Conservation (phyloP, 139 green algal genomes). For the Diplosphaera chodatii region DNA sequence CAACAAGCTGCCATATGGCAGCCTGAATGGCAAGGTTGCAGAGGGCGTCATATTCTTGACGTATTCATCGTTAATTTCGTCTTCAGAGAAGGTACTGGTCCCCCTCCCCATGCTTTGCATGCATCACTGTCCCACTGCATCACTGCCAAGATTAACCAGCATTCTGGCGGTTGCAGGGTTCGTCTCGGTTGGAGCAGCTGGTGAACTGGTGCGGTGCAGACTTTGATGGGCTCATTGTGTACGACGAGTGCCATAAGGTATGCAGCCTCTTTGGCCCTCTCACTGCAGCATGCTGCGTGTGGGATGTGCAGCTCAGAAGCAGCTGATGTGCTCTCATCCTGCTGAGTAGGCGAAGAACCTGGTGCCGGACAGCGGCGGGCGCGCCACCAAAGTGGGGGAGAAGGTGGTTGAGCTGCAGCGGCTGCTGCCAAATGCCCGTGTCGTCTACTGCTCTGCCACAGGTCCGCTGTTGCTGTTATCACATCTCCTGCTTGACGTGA, state of each 20-base stretch:
- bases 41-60: conserved; percentile 36
- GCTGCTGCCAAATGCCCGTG: conserved; percentile 28
- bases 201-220: conserved; percentile 36
- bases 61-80: conserved; percentile 29
- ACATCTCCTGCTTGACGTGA: no score
- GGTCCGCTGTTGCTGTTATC: no score
- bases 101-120: no score
- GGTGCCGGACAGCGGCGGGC: conserved; percentile 41
- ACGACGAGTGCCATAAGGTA: conserved; percentile 47
- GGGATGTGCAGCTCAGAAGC: no score
- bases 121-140: no score
- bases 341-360: conserved; percentile 60
- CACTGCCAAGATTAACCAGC: no score
- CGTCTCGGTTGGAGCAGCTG: conserved; percentile 48
- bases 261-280: conserved; percentile 4
- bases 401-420: conserved; percentile 50
- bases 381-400: conserved; percentile 50
- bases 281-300: no score
- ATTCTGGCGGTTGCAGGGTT: no score
- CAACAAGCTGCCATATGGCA: conserved; percentile 25
- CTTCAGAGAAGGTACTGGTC: conserved; percentile 23
- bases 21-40: conserved; percentile 6
- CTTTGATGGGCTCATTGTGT: conserved; percentile 51
- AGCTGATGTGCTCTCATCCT: no score
- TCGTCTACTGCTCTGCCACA: conserved; percentile 62